A percentile compares a stretch with the other conserved stretches of the same genome.
Evolutionary conservation across 345 rosid species (phyloP).

Genomic region (Eutrema yunnanense): DNA sequence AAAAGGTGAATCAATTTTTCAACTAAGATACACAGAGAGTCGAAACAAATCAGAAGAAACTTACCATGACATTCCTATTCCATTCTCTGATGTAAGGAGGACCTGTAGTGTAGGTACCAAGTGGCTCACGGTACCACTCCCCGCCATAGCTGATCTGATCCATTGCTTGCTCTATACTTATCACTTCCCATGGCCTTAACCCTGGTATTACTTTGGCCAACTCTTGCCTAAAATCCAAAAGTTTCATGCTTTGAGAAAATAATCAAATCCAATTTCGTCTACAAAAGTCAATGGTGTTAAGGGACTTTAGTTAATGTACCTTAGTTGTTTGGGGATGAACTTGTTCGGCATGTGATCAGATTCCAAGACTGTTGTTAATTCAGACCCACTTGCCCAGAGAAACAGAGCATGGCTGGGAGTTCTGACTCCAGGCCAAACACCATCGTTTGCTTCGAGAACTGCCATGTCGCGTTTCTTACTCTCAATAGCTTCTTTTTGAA

Average conservation of each 20-base stretch:
- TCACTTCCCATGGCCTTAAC: constrained; percentile 96
- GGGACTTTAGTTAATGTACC: constrained; percentile 35
- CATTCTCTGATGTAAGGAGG: constrained; percentile 74
- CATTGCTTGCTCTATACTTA: constrained; percentile 93
- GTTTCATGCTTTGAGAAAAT: neutral
- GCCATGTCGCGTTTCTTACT: constrained; percentile 78
- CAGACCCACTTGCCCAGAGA: constrained; percentile 97
- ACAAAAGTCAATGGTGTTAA: neutral
- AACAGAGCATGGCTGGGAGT: constrained; percentile 82
- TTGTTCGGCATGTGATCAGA: constrained; percentile 92
- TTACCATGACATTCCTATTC: constrained; percentile 60
- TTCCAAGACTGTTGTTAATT: constrained; percentile 65
- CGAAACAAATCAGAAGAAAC: neutral
- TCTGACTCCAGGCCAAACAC: constrained; percentile 87
- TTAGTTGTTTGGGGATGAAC: constrained; percentile 75
- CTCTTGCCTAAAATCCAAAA: constrained; percentile 40
- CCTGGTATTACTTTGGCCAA: constrained; percentile 72
- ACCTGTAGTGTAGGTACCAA: constrained; percentile 64
- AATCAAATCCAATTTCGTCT: neutral
- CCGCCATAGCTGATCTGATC: constrained; percentile 78
- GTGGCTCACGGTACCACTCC: constrained; percentile 86
- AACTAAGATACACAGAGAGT: neutral
- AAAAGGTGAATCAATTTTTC: neutral
- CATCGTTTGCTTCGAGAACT: constrained; percentile 77
- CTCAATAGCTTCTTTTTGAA: constrained; percentile 81